Evolutionary conservation across 129 eudicot genomes (phyloP), one percentile per base, ranked within the genome.

Genomic region (Chrysanthemum makinoi): DNA sequence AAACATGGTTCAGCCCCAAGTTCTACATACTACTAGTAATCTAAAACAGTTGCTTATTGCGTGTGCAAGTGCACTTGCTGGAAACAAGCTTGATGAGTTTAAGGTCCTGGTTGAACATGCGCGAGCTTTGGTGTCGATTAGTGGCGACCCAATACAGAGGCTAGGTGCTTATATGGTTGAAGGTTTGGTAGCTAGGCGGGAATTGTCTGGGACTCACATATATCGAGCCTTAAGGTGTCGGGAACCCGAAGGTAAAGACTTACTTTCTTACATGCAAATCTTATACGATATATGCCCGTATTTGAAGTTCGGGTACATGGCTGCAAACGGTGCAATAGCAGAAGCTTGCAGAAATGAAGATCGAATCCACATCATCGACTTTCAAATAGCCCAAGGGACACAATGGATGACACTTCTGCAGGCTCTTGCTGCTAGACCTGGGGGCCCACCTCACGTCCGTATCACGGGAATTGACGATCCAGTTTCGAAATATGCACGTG

Each of bases 391-490:
- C 10, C 96, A 89, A 62, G 98, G 96, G 51, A 87, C 95, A 0
- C 98, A 93, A 68, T 93, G 98, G 98, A 75, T 87, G 81, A 93
- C 98, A 15, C 95, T 93, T 20, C 54, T 93, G 60, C 92, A 87
- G 73, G 98, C 98, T 46, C 95, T 93, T 22, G 96, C 98, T 2
- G 92, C 96, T 15, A 75, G 96, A 22, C 96, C 98, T 0, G 81
- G 87, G 1, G 98, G 98, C 2, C 82, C 98, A 11, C 96, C 98
- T 3, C 77, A 66, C 16, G 96, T 93, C 35, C 90, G 96, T 19
- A 93, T 93, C 20, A 93, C 98, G 0, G 98, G 98, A 49, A 87
- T 93, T 10, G 98, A 93, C 53, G 98, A 93, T n/a, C 96, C 95
- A 0, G 81, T 89, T 9, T 83, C 88, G 0, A 79, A 87, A 72